Percentiles rank a stretch among this genome's conserved stretches.
phyloP scores from a whole-genome alignment of 129 eudicot species.

The Pseudognaphalium luteoalbum region DNA sequence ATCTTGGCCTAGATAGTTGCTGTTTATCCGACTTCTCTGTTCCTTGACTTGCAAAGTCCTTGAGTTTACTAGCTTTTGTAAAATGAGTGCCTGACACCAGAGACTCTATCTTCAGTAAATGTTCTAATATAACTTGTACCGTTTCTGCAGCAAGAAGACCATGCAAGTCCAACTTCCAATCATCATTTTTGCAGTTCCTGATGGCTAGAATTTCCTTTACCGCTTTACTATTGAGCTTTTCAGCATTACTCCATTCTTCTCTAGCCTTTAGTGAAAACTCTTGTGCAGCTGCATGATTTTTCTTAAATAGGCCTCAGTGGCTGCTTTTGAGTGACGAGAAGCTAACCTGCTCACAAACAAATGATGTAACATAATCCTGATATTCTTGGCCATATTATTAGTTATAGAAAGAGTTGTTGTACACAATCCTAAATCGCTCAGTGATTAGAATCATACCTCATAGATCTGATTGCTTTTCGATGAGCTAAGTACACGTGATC shows the following conservation, averaged over 20 bases:
- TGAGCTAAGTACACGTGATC: constrained; percentile 71
- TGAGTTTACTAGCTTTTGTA: constrained; percentile 19
- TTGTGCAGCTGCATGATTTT: constrained; percentile 73
- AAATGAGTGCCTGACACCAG: constrained; percentile 19
- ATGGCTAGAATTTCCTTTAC: constrained; percentile 63
- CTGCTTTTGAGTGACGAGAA: constrained; percentile 74
- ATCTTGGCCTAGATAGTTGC: constrained; percentile 41
- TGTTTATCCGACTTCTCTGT: constrained; percentile 39
- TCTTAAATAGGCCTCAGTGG: constrained; percentile 74
- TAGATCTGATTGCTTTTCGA: constrained; percentile 70
- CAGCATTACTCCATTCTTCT: constrained; percentile 76
- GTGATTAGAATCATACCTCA: constrained; percentile 49
- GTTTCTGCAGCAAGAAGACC: constrained; percentile 90
- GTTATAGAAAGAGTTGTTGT: not conserved
- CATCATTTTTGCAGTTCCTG: constrained; percentile 64
- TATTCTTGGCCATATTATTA: not conserved
- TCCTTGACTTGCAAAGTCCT: constrained; percentile 17
- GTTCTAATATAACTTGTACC: constrained; percentile 66
- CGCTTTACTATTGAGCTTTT: constrained; percentile 70
- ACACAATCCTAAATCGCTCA: constrained; percentile 3
- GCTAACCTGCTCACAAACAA: constrained; percentile 61
- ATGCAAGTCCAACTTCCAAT: constrained; percentile 89
- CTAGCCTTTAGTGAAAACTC: constrained; percentile 60
- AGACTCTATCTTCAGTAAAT: constrained; percentile 58
- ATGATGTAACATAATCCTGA: not conserved